Evolutionary conservation across 75 land plant genomes (phyloP).

Genomic region (Adiantum capillusveneris): DNA sequence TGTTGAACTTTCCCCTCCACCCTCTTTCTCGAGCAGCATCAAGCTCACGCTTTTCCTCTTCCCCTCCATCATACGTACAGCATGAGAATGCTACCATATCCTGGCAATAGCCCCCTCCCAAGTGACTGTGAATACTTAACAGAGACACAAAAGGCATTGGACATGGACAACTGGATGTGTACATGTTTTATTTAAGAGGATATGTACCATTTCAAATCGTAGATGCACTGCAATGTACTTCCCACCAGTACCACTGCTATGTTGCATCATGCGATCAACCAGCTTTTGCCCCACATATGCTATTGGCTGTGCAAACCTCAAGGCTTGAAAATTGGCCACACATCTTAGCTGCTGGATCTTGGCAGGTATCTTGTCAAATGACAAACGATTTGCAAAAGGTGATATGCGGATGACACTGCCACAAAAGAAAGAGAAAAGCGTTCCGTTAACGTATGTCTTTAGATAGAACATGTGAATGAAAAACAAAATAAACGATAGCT

Average conservation of each 20-base stretch:
- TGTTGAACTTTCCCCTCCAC: constrained; percentile 90
- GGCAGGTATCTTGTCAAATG: constrained; percentile 60
- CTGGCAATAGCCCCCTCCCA: constrained; percentile 18
- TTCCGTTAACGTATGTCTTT: too few species aligned
- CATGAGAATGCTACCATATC: constrained; percentile 99
- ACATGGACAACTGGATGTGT: not conserved
- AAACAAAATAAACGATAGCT: not conserved
- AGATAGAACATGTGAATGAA: too few species aligned
- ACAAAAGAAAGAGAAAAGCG: not conserved
- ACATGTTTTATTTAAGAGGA: not conserved
- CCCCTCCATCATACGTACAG: constrained; percentile 86
- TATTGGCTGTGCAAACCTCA: constrained; percentile 82
- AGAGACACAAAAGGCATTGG: not conserved
- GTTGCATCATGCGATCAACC: constrained; percentile 68
- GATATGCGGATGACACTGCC: constrained; percentile 84
- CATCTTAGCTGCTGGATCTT: constrained; percentile 77
- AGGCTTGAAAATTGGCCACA: constrained; percentile 79
- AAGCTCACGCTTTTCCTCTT: constrained; percentile 72
- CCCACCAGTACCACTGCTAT: constrained; percentile 54
- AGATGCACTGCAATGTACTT: constrained; percentile 92
- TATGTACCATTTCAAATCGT: constrained; percentile 85
- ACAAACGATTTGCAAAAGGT: constrained; percentile 89
- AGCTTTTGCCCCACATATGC: constrained; percentile 50
- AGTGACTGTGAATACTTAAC: too few species aligned
- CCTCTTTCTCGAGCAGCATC: constrained; percentile 79